These are phyloP conservation scores for Pleurotus giganteus DNA, from an alignment of 768 basidiomycete genomes.

Conservation along the genomic window DNA sequence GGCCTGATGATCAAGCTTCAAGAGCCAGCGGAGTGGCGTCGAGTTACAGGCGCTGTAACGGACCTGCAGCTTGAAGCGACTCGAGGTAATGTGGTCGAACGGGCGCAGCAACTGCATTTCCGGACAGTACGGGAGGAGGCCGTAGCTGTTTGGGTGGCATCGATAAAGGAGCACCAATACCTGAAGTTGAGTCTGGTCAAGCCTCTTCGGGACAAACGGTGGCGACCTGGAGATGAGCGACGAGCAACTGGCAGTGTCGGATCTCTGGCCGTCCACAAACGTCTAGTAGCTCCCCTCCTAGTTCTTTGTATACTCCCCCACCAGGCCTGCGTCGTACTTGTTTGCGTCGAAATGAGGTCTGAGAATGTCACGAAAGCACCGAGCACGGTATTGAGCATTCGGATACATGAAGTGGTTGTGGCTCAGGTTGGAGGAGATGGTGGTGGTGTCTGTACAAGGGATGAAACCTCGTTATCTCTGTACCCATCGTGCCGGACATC, in stretches of 20 bases:
- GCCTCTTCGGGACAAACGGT: neutral
- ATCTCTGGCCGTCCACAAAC: neutral
- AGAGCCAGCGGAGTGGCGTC: no score
- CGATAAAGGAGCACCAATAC: neutral
- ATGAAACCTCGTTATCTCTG: neutral
- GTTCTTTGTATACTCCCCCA: conserved; percentile 8
- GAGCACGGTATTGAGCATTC: conserved; percentile 7
- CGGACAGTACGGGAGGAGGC: neutral
- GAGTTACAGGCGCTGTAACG: no score
- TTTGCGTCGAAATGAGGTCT: conserved; percentile 8
- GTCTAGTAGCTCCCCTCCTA: neutral
- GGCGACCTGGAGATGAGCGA: neutral
- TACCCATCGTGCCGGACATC: neutral
- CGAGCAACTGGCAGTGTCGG: neutral
- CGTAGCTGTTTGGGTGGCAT: neutral
- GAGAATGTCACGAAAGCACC: conserved; percentile 9
- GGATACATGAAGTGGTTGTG: neutral
- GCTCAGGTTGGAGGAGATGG: no score
- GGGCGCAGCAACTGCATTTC: no score
- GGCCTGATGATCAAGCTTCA: no score
- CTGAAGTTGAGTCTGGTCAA: neutral
- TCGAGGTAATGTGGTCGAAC: no score
- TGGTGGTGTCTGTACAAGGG: neutral
- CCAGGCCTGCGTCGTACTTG: conserved; percentile 9
- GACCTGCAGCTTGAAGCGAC: no score